Conservation (phyloP, 768 basidiomycete species). For the Mycena polygramma region DNA sequence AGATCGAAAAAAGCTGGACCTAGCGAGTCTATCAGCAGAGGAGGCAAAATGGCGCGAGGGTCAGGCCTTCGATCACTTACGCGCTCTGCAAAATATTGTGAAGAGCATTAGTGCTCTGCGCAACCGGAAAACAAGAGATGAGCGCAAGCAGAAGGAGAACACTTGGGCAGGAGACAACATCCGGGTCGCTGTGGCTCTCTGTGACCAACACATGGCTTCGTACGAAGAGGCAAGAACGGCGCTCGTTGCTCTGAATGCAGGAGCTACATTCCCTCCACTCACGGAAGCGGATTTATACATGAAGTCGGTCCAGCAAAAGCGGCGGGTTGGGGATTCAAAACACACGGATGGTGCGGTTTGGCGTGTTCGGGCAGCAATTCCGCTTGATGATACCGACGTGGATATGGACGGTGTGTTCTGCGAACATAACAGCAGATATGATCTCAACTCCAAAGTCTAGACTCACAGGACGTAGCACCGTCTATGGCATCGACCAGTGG, state of each 20-base stretch:
- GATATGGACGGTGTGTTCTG: too few species aligned
- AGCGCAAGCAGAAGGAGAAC: slow-evolving; percentile 1
- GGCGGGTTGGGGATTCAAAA: background rate
- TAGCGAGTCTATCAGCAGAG: background rate
- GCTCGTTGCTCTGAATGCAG: background rate
- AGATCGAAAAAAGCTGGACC: background rate
- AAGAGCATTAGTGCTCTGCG: background rate
- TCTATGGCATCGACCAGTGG: too few species aligned
- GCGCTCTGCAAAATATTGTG: slow-evolving; percentile 7
- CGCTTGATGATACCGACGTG: too few species aligned
- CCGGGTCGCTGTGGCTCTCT: background rate
- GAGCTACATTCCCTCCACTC: background rate
- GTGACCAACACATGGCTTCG: background rate
- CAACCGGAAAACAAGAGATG: slow-evolving; percentile 2
- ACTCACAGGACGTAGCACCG: too few species aligned
- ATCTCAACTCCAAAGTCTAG: too few species aligned
- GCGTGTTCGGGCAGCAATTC: too few species aligned
- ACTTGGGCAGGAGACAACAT: background rate
- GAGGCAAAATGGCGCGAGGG: slow-evolving; percentile 12
- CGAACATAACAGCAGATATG: too few species aligned
- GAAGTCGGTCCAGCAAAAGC: background rate
- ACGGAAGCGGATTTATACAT: background rate
- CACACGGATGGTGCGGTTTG: background rate
- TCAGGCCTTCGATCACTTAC: slow-evolving; percentile 11
- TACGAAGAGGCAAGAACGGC: background rate